Base-by-base conservation (phyloP, 225 moss, liverwort and hornwort species). In the Asterella californica region DNA sequence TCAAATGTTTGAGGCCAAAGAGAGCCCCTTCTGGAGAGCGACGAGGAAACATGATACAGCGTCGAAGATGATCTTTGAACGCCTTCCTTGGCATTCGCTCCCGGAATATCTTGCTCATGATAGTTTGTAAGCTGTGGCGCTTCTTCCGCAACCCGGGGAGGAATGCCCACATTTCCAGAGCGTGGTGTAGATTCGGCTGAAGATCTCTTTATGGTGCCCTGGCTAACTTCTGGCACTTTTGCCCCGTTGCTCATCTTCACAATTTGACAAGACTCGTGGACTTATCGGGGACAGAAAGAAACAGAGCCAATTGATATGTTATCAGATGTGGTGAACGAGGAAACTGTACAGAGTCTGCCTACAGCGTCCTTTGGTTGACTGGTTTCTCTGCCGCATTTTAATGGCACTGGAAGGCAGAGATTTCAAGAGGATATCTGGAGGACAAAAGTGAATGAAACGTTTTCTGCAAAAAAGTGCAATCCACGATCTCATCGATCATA, bases 1-100 rank as follows among this genome's bases (percentile, higher is more conserved):
- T 87, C 84, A 77, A 91, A 85, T 45, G 90, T 85, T 61, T 87
- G 90, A 2, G 94, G 94, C 94, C 93, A 93, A 10, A 91, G 83
- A 5, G 90, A 80, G 10, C 87, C 83, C 30, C 84, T 74, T 63
- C 84, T 85, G 29, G 84, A 32, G 25, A 69, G 74, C 10, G 89
- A 83, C 19, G 94, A 87, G 1, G 83, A 48, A 19, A 81, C 52
- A 29, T 71, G 75, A 49, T 61, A 76, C 49, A 66, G 45, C 36
- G 70, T 60, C 32, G 74, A 74, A 74, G 18, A 12, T 9, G 75
- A 25, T 70, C 49, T 68, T 30, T 59, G 66, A 15, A 19, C 4
- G 6, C 52, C 24, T 60, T 21, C 75, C 19, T 76, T 76, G 0
- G 17, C 17, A 74, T 19, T 74, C 52, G 53, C 52, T 8, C 38